These are phyloP conservation scores for Dactylonectria estremocensis DNA, from an alignment of 2,329 filamentous ascomycete genomes.

Conservation along the genomic window DNA sequence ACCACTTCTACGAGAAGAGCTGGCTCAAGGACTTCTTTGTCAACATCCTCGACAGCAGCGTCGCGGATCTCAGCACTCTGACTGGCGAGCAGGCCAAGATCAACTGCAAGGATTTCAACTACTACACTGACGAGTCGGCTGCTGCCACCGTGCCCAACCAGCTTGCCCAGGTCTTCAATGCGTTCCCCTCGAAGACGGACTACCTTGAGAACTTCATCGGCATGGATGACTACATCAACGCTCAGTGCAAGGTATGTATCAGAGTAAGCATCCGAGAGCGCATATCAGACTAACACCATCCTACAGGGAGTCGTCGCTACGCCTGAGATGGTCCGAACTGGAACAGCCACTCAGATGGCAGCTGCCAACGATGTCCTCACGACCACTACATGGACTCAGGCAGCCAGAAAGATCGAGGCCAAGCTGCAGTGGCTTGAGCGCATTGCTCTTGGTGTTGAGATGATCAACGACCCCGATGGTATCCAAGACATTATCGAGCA, in stretches of 20 bases:
- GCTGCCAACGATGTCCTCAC: not conserved
- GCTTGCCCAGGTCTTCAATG: constrained; percentile 11
- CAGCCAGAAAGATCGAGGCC: not conserved
- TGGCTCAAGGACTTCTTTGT: constrained; percentile 27
- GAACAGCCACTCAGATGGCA: not conserved
- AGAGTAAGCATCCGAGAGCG: too few relatives aligned
- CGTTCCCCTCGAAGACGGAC: not conserved
- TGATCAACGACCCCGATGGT: constrained; percentile 8
- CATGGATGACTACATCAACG: constrained; percentile 28
- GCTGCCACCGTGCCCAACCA: not conserved
- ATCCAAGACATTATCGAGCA: not conserved
- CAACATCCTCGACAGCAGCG: not conserved
- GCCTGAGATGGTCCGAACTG: not conserved
- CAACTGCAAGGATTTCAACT: constrained; percentile 27
- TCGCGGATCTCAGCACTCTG: not conserved
- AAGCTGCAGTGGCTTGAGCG: constrained; percentile 9
- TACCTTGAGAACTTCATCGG: constrained; percentile 29
- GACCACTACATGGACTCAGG: not conserved
- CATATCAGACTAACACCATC: not conserved
- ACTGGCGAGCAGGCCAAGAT: constrained; percentile 3
- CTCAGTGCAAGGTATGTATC: constrained; percentile 21
- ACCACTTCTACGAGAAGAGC: constrained; percentile 37
- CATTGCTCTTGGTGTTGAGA: constrained; percentile 21
- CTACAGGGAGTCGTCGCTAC: constrained; percentile 2
- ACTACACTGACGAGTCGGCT: constrained; percentile 1